A percentile compares a stretch with the other conserved stretches of the same genome.
Evolutionary conservation across 228 moss, liverwort and hornwort genomes (phyloP).

Genomic region (Sphagnum fallax): DNA sequence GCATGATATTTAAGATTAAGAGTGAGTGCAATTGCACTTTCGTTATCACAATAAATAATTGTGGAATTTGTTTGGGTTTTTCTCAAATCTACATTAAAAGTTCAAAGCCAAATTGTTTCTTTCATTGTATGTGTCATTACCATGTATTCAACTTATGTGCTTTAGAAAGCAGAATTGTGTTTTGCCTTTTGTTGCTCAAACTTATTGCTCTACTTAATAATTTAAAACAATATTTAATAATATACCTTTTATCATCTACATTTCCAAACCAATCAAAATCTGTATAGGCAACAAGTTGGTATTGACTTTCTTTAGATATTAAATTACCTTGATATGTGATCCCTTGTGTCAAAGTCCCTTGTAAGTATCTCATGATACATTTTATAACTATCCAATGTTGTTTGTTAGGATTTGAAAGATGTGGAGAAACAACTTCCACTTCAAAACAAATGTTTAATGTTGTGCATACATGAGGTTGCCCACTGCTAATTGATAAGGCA

Average conservation of each 20-base stretch:
- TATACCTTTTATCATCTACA: not conserved
- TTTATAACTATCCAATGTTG: not conserved
- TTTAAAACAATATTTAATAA: not conserved
- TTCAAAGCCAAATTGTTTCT: not conserved
- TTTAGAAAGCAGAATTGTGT: not conserved
- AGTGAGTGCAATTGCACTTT: not conserved
- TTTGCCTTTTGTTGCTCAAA: not conserved
- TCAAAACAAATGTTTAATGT: not conserved
- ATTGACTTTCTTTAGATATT: not conserved
- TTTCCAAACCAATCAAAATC: not conserved
- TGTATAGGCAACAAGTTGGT: not conserved
- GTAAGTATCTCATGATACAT: not conserved
- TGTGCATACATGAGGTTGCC: not conserved
- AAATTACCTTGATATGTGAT: not conserved
- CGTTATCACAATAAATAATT: not conserved
- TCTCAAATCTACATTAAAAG: not conserved
- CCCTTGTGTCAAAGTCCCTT: not conserved
- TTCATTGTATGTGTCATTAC: not conserved
- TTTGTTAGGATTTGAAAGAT: no score
- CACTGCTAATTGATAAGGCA: not conserved
- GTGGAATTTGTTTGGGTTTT: not conserved
- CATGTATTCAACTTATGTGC: conserved; percentile 1
- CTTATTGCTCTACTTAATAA: not conserved
- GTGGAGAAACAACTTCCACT: not conserved
- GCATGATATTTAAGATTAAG: not conserved